phyloP scores from a whole-genome alignment of 2,329 filamentous ascomycete genomes.

The Sclerotinia spermophila region DNA sequence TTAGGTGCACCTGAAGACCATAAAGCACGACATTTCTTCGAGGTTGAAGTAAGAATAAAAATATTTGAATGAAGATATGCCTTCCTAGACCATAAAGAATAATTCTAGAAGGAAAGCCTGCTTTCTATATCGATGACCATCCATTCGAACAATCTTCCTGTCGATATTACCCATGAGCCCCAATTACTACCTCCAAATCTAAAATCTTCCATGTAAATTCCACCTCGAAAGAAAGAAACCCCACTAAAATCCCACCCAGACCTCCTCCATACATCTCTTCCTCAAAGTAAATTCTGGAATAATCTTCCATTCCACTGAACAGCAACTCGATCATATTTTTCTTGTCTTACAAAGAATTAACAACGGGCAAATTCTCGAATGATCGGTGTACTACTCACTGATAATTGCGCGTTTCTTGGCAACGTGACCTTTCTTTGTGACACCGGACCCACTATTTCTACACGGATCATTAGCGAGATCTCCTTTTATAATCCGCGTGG shows the following conservation, averaged over 20 bases:
- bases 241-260: neutral
- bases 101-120: neutral
- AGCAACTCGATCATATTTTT: neutral
- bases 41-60: neutral
- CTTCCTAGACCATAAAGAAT: neutral
- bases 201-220: neutral
- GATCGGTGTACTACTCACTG: neutral
- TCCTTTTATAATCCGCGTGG: neutral
- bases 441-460: conserved; percentile 1
- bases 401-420: neutral
- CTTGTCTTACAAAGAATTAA: neutral
- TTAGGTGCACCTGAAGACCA: neutral
- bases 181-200: neutral
- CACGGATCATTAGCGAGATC: neutral
- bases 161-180: neutral
- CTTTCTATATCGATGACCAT: neutral
- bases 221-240: neutral
- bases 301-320: neutral
- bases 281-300: neutral
- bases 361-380: neutral
- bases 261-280: neutral
- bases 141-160: neutral
- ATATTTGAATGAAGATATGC: neutral
- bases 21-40: too few relatives aligned
- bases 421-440: neutral